Evolutionary conservation across 306 rosid species (phyloP), one percentile per base, ranked within the genome.

Genomic region (Oxytropis ochrocephala): DNA sequence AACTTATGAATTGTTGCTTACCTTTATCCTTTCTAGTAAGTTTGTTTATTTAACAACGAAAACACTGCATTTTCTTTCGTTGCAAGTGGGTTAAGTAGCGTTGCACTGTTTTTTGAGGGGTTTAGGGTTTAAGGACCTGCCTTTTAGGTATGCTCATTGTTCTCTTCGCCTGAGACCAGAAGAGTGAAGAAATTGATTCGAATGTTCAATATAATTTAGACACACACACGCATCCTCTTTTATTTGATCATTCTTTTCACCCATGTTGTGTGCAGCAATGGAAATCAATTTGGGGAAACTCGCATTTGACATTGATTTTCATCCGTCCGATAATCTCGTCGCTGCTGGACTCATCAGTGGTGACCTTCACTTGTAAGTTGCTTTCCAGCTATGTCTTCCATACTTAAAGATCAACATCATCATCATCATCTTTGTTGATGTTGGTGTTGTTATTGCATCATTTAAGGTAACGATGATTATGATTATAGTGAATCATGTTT

Each of bases 221-320:
- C 19, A 6, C 16, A 30, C 42, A 38, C 41, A 30, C 42, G 18
- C 32, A 5, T 10, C 18, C 7, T 18, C 24, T 19, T 61, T 18
- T 18, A 5, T 61, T 24, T 58, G 19, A 43, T 18, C 19, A 1
- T 33, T 48, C 27, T 24, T 29, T 43, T 11, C 19, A 11, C 0
- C 0, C 9, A 16, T 30, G 64, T 48, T 27, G 38, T 52, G 21
- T 61, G 27, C 47, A 75, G 57, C 4, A 30, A 88, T 88, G 97
- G 97, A 91, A 64, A 79, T 88, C 72, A 76, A 74, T 58, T 83
- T 91, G 78, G 97, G 79, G 36, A 75, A 74, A n/a, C 76, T 80
- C 27, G 83, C 94, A 7, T 91, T 91, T 38, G 96, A 91, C 75
- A 57, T 91, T 11, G 97, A 91, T 77, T 91, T 91, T 68, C 96